Percentiles rank a stretch among this genome's conserved stretches.
Conservation (phyloP, 2,329 filamentous ascomycete genomes). For the Aureobasidium sp. region DNA sequence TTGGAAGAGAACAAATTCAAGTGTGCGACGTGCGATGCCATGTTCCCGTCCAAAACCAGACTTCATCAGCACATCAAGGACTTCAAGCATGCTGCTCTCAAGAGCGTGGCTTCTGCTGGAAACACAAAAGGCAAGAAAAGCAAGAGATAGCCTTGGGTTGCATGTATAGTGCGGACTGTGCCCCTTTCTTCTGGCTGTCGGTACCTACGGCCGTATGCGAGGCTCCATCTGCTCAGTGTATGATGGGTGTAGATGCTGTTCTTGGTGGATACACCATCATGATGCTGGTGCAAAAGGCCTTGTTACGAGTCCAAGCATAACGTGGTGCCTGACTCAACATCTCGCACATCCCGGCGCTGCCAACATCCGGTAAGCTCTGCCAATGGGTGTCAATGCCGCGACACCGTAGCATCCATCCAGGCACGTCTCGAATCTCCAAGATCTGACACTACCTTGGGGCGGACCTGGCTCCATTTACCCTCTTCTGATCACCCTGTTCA, state of each 20-base stretch:
- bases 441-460: background rate
- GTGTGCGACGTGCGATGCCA: conserved; percentile 71
- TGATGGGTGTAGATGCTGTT: background rate
- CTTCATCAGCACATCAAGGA: conserved; percentile 68
- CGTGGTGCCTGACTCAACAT: too few relatives aligned
- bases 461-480: background rate
- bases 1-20: conserved; percentile 46
- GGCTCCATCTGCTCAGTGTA: background rate
- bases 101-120: conserved; percentile 19
- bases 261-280: background rate
- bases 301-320: background rate
- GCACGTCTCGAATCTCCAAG: background rate
- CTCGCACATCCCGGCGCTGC: too few relatives aligned
- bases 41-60: conserved; percentile 66
- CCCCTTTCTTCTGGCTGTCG: conserved; percentile 18
- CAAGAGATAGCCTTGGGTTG: conserved; percentile 20
- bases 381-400: too few relatives aligned
- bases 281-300: background rate
- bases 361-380: too few relatives aligned
- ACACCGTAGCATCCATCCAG: background rate
- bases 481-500: background rate
- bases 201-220: background rate
- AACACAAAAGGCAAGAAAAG: conserved; percentile 27
- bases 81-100: conserved; percentile 54
- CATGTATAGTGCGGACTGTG: background rate